A percentile compares a stretch with the other conserved stretches of the same genome.
Conservation (phyloP, 73 alveolate genomes). For the Tetrahymena thermophila region DNA sequence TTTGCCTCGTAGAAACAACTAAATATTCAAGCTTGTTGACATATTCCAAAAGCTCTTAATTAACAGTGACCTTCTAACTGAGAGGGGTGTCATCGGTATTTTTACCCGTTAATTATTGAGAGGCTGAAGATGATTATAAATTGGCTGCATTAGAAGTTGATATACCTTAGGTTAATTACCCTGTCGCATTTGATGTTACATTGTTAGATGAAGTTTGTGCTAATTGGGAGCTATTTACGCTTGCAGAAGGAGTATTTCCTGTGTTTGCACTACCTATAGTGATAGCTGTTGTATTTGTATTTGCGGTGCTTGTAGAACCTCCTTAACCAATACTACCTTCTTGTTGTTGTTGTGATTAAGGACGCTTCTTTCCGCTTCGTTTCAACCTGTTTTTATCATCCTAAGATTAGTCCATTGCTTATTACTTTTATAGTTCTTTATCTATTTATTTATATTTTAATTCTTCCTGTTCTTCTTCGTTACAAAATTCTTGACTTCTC, state of each 20-base stretch:
- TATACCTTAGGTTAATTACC: not conserved
- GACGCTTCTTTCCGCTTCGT: slow-evolving; percentile 4
- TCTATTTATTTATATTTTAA: not conserved
- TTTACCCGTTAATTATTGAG: not conserved
- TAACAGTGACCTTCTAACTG: not conserved
- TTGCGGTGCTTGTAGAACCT: not conserved
- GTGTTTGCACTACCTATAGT: not conserved
- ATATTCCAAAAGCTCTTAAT: not conserved
- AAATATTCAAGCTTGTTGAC: not conserved
- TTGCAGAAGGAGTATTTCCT: not conserved
- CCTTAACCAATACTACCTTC: not conserved
- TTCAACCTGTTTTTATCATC: not conserved
- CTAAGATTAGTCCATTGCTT: not conserved
- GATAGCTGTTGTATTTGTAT: not conserved
- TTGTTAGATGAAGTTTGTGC: not conserved
- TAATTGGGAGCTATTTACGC: not conserved
- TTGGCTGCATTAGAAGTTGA: not conserved
- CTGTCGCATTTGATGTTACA: not conserved
- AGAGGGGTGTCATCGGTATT: not conserved
- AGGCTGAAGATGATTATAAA: not conserved
- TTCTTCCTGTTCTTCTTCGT: not conserved
- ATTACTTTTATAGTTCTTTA: not conserved
- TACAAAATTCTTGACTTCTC: not conserved
- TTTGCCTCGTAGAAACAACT: not conserved
- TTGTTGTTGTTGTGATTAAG: not conserved